These are phyloP conservation scores for Triticum urartu DNA, from an alignment of 176 grass and related monocot genomes.

Conservation along the genomic window DNA sequence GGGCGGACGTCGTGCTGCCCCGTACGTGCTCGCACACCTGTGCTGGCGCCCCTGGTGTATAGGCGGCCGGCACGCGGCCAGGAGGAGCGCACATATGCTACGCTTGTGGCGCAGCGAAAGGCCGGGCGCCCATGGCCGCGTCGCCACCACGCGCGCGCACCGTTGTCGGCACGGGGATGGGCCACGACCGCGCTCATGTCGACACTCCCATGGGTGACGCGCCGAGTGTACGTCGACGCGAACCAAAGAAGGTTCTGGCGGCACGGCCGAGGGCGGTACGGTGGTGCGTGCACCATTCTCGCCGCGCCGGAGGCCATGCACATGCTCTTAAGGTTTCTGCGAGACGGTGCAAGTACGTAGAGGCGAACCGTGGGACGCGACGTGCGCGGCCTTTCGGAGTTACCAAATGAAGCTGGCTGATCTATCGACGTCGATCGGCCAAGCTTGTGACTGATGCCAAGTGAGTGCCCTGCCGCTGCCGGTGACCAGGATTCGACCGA, in stretches of 20 bases:
- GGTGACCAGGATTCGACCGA: conserved; percentile 25
- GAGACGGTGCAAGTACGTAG: too few species aligned
- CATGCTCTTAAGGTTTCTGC: too few species aligned
- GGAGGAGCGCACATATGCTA: background rate
- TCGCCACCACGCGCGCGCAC: background rate
- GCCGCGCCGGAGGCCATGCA: too few species aligned
- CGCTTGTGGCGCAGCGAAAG: background rate
- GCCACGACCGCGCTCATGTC: background rate
- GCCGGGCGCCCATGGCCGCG: background rate
- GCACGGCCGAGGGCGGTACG: too few species aligned
- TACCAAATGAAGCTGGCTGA: conserved; percentile 20
- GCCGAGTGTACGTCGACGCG: background rate
- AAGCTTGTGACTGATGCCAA: background rate
- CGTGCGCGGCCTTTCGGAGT: background rate
- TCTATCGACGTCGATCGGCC: background rate
- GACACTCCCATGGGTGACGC: background rate
- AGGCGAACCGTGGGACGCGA: background rate
- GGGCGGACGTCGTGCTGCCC: background rate
- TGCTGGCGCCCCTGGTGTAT: background rate
- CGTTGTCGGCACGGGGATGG: conserved; percentile 7
- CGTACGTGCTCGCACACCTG: background rate
- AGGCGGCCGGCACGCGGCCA: background rate
- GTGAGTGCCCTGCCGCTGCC: background rate
- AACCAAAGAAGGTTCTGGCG: background rate
- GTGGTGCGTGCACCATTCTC: too few species aligned